Percentiles rank a stretch among this genome's conserved stretches.
phyloP scores from a whole-genome alignment of 495 filamentous ascomycete species.

The Aspergillus sclerotioniger region DNA sequence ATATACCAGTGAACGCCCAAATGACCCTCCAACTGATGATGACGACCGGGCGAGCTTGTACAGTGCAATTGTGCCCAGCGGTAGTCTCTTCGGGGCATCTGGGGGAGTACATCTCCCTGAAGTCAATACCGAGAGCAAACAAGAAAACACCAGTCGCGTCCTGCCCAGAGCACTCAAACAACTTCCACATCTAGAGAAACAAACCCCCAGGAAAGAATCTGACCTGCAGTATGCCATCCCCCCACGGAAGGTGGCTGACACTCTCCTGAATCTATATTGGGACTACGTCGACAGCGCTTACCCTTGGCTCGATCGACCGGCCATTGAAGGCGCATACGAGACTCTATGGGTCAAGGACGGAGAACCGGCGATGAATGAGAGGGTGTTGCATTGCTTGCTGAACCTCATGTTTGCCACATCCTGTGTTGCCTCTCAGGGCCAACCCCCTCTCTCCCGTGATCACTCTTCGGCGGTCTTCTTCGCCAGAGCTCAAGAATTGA shows the following conservation, averaged over 20 bases:
- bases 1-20: background rate
- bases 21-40: background rate
- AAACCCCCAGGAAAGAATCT: background rate
- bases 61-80: background rate
- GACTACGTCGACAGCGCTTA: slow-evolving; percentile 22
- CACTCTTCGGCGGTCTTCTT: slow-evolving; percentile 11
- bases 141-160: background rate
- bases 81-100: background rate
- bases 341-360: slow-evolving; percentile 16
- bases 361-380: slow-evolving; percentile 17
- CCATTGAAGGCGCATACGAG: slow-evolving; percentile 18
- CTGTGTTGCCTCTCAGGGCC: slow-evolving; percentile 18
- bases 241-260: slow-evolving; percentile 20
- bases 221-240: slow-evolving; percentile 21
- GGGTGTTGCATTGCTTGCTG: slow-evolving; percentile 17
- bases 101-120: background rate
- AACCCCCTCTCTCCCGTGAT: slow-evolving; percentile 12
- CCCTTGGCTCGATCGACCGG: slow-evolving; percentile 19
- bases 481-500: slow-evolving; percentile 12
- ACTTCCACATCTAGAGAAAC: background rate
- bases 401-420: slow-evolving; percentile 20
- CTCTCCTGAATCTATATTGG: slow-evolving; percentile 21
- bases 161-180: background rate
- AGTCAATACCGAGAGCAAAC: background rate
- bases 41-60: background rate